Evolutionary conservation across 2,329 filamentous ascomycete species (phyloP), one percentile per base, ranked within the genome.

Genomic region (Pseudogymnoascus sp.): DNA sequence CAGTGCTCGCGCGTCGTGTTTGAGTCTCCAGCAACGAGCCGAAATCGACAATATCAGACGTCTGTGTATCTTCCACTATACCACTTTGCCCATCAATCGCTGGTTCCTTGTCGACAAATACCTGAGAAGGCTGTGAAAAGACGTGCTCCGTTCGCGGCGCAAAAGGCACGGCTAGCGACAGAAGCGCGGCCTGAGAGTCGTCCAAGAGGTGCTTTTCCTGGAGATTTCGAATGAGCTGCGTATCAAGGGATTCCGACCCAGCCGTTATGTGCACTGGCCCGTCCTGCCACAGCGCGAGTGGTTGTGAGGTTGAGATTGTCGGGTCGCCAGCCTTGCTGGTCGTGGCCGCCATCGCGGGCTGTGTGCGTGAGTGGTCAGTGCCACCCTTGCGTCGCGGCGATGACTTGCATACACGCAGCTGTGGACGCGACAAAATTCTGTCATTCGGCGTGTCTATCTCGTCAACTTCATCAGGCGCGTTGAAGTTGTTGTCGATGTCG

Each of bases 371-470:
- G 47, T 53, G 47, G 47, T 53, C 47, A 53, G 47, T 53, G 47
- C 47, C 47, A 53, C 47, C 47, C 47, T 53, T 53, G 47, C 28
- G 47, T 53, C 47, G 47, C 47, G 47, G 47, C 28, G 47, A 53
- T 53, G 47, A 53, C 47, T 53, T 53, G 47, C 47, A 53, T 53
- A 53, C 47, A 53, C 47, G 43, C 43, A 53, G 43, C 43, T 30
- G 4, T 1, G 43, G 30, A 53, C 43, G 47, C 47, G 47, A 53
- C 47, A 33, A 53, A 53, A 53, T 53, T 53, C 28, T 30, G 47
- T 33, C 47, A 20, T 4, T 53, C 47, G 25, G 15, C 47, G 47
- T 53, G 47, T 33, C 11, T 53, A 53, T 20, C 28, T 18, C 14
- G n/a, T 20, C 25, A 33, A 53, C 25, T 33, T 33, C 47, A 33